Base-by-base conservation (phyloP, 2,329 filamentous ascomycete species). In the Alternaria burnsii region DNA sequence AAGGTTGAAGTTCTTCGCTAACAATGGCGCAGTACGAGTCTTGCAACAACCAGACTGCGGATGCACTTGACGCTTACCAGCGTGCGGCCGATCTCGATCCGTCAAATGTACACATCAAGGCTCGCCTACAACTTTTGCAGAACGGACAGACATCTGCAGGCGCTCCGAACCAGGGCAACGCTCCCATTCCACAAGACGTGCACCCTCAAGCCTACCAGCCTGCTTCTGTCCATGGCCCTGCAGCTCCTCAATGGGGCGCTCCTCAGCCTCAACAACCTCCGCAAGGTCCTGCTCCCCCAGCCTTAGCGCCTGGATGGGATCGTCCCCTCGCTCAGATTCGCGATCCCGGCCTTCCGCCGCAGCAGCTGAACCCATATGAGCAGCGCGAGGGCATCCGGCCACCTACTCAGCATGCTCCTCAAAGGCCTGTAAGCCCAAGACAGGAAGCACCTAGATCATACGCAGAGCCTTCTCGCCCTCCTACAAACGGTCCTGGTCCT, bases 1-100 rank as follows among this genome's bases (percentile, higher is more conserved):
- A 4, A 14, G 26, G 26, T 52, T 20, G 11, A 51, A 20, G 20
- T 20, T 16, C 14, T 14, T 36, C 36, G 26, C 67, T 76, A 65
- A 72, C 52, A 55, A 66, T 70, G 54, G 16, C 46, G 46, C 69
- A 96, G 91, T 99, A 99, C 75, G 95, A 99, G 79, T 97, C 93
- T 26, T 99, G 95, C 81, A 98, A 99, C 85, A 98, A 98, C 81
- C 95, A 99, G 81, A 97, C 97, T 59, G 92, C 89, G 53, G 95
- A 99, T 83, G 95, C 95, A 1, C 85, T 98, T 44, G 95, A 99
- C 79, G 95, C 95, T 6, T 99, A 98, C 78, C 91, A 94, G 74
- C 88, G 95, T 69, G 95, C 95, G 41, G 94, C 94, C 36, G 95
- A 99, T 78, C 87, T 99, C 66, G 95, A 99, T 76, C 94, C 95